These are phyloP conservation scores for Monilinia fructigena DNA, from an alignment of 2,329 filamentous ascomycete genomes.

Conservation along the genomic window DNA sequence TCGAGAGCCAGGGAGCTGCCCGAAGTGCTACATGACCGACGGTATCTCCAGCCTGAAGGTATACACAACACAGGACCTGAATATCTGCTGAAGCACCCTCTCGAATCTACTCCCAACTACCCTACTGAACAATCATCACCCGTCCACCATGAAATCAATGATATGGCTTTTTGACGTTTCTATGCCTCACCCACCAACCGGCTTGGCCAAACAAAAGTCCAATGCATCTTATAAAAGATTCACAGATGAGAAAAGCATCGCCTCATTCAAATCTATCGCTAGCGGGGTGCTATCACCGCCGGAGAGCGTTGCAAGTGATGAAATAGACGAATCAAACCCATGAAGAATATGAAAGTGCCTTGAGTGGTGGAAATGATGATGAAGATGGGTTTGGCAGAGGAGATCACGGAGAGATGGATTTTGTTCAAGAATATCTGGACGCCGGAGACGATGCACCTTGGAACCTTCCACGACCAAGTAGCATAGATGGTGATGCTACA, in stretches of 20 bases:
- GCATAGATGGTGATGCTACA: background rate
- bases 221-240: slow-evolving; percentile 10
- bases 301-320: slow-evolving; percentile 14
- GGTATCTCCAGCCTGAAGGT: slow-evolving; percentile 4
- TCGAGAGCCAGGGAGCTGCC: slow-evolving; percentile 13
- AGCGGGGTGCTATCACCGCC: slow-evolving; percentile 14
- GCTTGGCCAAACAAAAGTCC: slow-evolving; percentile 13
- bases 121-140: slow-evolving; percentile 3
- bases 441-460: slow-evolving; percentile 21
- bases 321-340: slow-evolving; percentile 11
- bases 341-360: slow-evolving; percentile 22
- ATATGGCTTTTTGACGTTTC: slow-evolving; percentile 5
- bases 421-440: slow-evolving; percentile 18
- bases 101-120: background rate
- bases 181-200: slow-evolving; percentile 7
- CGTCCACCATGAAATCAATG: background rate
- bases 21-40: slow-evolving; percentile 2
- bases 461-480: slow-evolving; percentile 22
- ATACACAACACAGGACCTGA: background rate
- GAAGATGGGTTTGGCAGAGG: slow-evolving; percentile 20
- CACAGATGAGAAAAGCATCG: slow-evolving; percentile 16
- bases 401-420: slow-evolving; percentile 14
- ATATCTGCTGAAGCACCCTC: background rate
- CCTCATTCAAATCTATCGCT: slow-evolving; percentile 19
- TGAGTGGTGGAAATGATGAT: slow-evolving; percentile 17